Evolutionary conservation across 179 eudicot species (phyloP), one percentile per base, ranked within the genome.

Genomic region (Silene coronaria): DNA sequence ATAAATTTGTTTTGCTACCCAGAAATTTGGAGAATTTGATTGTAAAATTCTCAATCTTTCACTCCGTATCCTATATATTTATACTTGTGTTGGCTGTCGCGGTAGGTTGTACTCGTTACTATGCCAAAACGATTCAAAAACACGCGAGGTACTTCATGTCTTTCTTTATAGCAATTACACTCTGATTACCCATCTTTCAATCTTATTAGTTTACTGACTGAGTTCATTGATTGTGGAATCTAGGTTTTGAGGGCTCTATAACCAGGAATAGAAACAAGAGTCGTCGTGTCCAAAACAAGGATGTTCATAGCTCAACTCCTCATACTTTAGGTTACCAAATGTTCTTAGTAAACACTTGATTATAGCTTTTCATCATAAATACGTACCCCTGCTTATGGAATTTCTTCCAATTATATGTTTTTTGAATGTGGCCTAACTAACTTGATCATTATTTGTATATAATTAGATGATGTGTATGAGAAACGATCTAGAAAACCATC

Each of bases 381-480:
- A 36, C 19, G 7, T 53, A 17, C 48, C 48, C 48, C 2, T 42
- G 48, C 48, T 42, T 42, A 3, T 53, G 21, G 7, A 53, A 10
- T 62, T 24, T 12, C 2, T 11, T 34, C 12, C 11, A 11, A 21
- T 16, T 16, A 48, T 48, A 16, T n/a, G n/a, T 13, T 21, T 22
- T 38, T 60, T 59, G 21, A 32, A 69, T 26, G 24, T 34, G 30
- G 38, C 10, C 21, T 12, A 58, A 3, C 21, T 12, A 58, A 3
- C 26, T 17, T 76, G 13, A 30, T 48, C 42, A 38, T 32, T 38
- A 34, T 34, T 46, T 21, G 13, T 77, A 21, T 69, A 1, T 57
- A 27, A 66, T 65, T 28, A 84, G 95, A 79, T 67, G 83, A 80
- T 36, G 53, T 71, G 34, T 74, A 76, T 26, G 87, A 86, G 81